Conservation (phyloP, 176 grass and related monocot species). For the Aegilops speltoides region DNA sequence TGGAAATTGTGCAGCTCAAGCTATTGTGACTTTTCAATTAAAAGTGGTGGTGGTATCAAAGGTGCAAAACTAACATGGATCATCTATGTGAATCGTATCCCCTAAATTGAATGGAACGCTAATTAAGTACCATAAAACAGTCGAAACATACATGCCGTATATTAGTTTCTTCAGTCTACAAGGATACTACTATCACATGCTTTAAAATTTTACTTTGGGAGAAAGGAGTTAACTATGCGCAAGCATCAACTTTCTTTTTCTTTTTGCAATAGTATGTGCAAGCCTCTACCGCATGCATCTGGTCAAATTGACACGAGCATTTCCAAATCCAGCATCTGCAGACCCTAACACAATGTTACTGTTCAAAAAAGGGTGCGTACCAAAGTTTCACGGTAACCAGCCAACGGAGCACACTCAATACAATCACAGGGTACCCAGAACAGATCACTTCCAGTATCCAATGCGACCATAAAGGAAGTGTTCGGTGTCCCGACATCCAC, state of each 20-base stretch:
- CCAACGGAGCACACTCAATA: conserved; percentile 82
- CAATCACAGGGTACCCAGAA: conserved; percentile 97
- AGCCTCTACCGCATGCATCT: neutral
- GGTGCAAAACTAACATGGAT: neutral
- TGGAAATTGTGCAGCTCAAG: neutral
- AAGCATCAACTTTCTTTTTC: too few species aligned
- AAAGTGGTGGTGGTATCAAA: neutral
- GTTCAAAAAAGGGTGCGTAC: conserved; percentile 45
- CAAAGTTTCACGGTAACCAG: conserved; percentile 80
- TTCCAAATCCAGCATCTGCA: neutral
- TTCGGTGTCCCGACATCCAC: conserved; percentile 88
- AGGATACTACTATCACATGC: too few species aligned
- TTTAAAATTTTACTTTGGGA: too few species aligned
- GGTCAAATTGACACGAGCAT: neutral
- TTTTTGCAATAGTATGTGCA: neutral
- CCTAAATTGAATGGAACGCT: too few species aligned
- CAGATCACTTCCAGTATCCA: conserved; percentile 97
- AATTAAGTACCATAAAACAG: too few species aligned
- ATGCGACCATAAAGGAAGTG: conserved; percentile 80
- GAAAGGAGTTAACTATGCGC: too few species aligned
- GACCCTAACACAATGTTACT: neutral
- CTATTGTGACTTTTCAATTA: neutral
- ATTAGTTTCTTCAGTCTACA: too few species aligned
- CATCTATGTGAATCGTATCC: too few species aligned
- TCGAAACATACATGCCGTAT: too few species aligned